phyloP scores from a whole-genome alignment of 176 grass and related monocot genomes.

The Musa schizocarpa region DNA sequence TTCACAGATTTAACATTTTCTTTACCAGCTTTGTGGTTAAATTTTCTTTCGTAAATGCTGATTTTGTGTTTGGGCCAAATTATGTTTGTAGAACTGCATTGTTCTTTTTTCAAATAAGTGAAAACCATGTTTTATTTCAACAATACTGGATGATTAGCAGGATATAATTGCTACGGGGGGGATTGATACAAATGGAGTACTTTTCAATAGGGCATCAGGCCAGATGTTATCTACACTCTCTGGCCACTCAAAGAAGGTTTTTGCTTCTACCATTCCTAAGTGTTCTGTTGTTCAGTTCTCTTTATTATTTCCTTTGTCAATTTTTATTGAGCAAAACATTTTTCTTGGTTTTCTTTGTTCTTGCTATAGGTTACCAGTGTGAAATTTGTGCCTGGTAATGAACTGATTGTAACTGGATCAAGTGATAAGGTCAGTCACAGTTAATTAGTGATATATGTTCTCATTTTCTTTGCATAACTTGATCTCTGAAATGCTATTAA shows the following conservation, averaged over 20 bases:
- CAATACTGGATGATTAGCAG: constrained; percentile 31
- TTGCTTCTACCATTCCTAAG: background rate
- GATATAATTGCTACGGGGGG: constrained; percentile 90
- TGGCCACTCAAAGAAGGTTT: constrained; percentile 97
- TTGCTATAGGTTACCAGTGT: constrained; percentile 61
- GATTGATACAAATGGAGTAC: constrained; percentile 85
- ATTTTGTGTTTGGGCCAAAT: background rate
- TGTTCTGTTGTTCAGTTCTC: background rate
- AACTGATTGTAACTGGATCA: constrained; percentile 71
- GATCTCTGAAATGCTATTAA: too few relatives aligned
- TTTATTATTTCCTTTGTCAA: constrained; percentile 4
- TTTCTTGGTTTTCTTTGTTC: constrained; percentile 7
- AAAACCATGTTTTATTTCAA: background rate
- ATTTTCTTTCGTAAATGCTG: background rate
- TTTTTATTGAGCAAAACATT: constrained; percentile 1
- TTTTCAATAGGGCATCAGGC: constrained; percentile 82
- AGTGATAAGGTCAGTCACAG: constrained; percentile 62
- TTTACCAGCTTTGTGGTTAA: too few relatives aligned
- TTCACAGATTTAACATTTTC: too few relatives aligned
- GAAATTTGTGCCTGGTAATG: constrained; percentile 78
- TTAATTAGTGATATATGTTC: background rate
- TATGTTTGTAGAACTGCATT: background rate
- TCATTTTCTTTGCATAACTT: too few relatives aligned
- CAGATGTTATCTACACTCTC: constrained; percentile 82
- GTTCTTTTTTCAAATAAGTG: background rate